Evolutionary conservation across 1,284 basidiomycete genomes (phyloP), one percentile per base, ranked within the genome.

Genomic region (Kalmanozyma brasiliensis): DNA sequence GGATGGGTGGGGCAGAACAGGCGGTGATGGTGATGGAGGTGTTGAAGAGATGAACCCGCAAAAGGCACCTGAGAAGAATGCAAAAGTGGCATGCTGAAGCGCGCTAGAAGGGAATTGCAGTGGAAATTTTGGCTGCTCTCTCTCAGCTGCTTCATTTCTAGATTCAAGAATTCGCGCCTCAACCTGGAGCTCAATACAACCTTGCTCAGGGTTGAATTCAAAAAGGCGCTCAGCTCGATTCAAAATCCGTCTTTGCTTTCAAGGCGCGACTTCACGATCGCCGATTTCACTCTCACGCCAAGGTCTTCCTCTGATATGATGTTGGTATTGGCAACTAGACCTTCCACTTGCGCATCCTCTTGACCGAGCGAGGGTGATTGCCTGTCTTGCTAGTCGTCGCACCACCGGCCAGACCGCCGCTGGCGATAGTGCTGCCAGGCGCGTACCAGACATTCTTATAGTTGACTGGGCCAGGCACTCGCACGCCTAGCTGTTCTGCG

Each of bases 371-470:
- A 19, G 64, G 46, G 26, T 67, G 58, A 43, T 58, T 57, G 38
- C 53, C 30, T 20, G n/a, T 30, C 9, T 17, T 33, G 19, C 19
- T 19, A 29, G 19, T 23, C 20, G 51, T 23, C 47, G 47, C 32
- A 24, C 49, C 37, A 16, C 38, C 48, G 23, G 53, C 49, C 19
- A 63, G 43, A 0, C 69, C 58, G 16, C 66, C 67, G 36, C 71
- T 69, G 29, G 52, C 64, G 7, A 58, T 63, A 14, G 64, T 62
- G 17, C 67, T 60, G 19, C 61, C 53, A 1, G 74, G 62, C 13
- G 74, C 55, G 30, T 76, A 76, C 74, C 74, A 76, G 1, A 66
- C 60, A 17, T 67, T 60, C 38, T 76, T 76, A 59, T 76, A 76
- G 37, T 76, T 73, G 17, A 76, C 67, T 9, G 67, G 49, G 4